Evolutionary conservation across 2,329 filamentous ascomycete genomes (phyloP).

Genomic region (Diaporthe humulicola): DNA sequence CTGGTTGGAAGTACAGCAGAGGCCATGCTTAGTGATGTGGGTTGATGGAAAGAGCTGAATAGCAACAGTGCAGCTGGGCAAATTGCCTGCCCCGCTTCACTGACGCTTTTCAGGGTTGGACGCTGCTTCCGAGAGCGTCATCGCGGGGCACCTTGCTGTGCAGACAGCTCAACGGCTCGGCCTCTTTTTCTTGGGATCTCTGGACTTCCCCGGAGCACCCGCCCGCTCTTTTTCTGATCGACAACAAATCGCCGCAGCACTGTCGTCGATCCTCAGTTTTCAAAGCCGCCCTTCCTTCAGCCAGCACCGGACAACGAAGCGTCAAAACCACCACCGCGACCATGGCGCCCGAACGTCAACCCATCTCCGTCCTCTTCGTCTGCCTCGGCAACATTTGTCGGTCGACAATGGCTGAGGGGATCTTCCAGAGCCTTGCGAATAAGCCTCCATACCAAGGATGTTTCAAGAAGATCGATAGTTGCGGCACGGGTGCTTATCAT

Average conservation of each 20-base stretch:
- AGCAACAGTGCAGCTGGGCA: constrained; percentile 6
- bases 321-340: background rate
- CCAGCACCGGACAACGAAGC: background rate
- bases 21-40: background rate
- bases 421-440: constrained; percentile 81
- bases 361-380: constrained; percentile 87
- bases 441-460: constrained; percentile 70
- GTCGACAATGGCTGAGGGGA: constrained; percentile 96
- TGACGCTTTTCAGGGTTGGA: constrained; percentile 13
- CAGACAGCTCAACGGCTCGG: constrained; percentile 19
- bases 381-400: constrained; percentile 97
- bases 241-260: constrained; percentile 24
- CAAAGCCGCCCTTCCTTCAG: background rate
- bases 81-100: constrained; percentile 25
- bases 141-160: constrained; percentile 21
- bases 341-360: constrained; percentile 37
- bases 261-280: constrained; percentile 4
- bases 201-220: constrained; percentile 11
- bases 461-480: constrained; percentile 83
- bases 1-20: background rate
- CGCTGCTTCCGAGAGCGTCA: constrained; percentile 25
- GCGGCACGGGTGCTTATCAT: constrained; percentile 92
- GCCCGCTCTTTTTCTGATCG: constrained; percentile 9
- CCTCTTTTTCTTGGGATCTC: background rate
- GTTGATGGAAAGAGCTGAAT: constrained; percentile 18